These are phyloP conservation scores for Leishmania martiniquensis DNA, from an alignment of 208 protist species.

Conservation along the genomic window DNA sequence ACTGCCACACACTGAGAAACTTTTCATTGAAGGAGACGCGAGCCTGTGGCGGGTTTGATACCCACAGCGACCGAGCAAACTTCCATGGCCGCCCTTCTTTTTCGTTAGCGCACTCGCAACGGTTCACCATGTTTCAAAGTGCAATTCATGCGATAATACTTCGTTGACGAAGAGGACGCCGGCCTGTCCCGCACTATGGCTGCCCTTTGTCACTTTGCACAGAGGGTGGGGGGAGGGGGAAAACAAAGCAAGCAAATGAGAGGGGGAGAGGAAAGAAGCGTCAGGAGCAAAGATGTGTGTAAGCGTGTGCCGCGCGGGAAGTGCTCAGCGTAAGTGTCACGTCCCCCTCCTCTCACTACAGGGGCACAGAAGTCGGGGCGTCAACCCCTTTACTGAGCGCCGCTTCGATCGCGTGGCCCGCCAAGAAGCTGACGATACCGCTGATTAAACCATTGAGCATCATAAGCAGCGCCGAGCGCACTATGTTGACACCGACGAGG, in stretches of 20 bases:
- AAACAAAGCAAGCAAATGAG: background rate
- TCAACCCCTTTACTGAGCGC: conserved; percentile 44
- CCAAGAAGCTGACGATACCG: conserved; percentile 80
- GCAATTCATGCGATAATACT: background rate
- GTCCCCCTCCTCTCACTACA: background rate
- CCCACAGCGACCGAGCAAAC: background rate
- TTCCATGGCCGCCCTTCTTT: background rate
- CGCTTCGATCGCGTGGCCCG: conserved; percentile 73
- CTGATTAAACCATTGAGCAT: conserved; percentile 87
- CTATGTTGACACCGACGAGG: conserved; percentile 72
- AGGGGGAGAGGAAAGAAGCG: background rate
- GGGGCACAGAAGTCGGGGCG: background rate
- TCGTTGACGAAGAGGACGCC: background rate
- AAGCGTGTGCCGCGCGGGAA: background rate
- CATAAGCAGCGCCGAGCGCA: conserved; percentile 76
- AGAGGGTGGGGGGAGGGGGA: background rate
- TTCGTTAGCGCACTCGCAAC: background rate
- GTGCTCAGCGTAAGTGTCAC: background rate
- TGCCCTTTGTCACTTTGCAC: background rate
- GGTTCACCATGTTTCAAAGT: background rate
- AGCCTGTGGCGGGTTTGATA: background rate
- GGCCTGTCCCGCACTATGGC: background rate
- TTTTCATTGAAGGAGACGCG: background rate
- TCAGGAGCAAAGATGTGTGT: background rate
- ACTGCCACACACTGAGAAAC: background rate